Evolutionary conservation across 2,329 filamentous ascomycete species (phyloP).

Genomic region (Pseudopithomyces chartarum): DNA sequence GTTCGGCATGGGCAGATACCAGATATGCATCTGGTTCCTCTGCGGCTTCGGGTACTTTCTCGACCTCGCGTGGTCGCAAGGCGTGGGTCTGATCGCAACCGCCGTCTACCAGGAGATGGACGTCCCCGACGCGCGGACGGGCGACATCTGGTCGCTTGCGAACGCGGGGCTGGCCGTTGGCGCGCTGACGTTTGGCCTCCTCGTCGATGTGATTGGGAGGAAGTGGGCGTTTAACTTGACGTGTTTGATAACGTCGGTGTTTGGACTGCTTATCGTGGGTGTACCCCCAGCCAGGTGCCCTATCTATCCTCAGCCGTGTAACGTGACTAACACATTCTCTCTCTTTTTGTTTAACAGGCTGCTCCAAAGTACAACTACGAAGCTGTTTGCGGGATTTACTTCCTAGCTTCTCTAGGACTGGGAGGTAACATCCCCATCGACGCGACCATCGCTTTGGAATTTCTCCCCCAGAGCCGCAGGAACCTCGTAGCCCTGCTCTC

Average conservation of each 20-base stretch:
- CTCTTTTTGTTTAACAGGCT: constrained; percentile 15
- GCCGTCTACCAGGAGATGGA: constrained; percentile 37
- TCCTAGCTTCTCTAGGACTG: constrained; percentile 49
- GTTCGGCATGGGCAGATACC: constrained; percentile 35
- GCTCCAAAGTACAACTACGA: constrained; percentile 36
- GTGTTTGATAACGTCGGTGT: constrained; percentile 73
- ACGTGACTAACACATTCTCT: not conserved
- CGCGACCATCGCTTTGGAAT: constrained; percentile 82
- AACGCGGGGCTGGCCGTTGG: constrained; percentile 36
- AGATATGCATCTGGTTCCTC: constrained; percentile 39
- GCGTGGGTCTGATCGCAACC: constrained; percentile 31
- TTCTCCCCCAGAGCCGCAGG: constrained; percentile 61
- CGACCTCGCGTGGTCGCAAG: constrained; percentile 37
- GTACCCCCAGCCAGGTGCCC: no score
- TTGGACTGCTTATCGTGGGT: constrained; percentile 68
- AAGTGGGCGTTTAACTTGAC: constrained; percentile 78
- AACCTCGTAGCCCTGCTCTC: constrained; percentile 35
- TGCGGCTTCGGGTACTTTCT: constrained; percentile 39
- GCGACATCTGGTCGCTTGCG: constrained; percentile 31
- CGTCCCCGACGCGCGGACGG: constrained; percentile 26
- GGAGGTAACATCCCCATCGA: constrained; percentile 78
- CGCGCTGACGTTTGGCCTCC: constrained; percentile 31
- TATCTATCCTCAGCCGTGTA: no score
- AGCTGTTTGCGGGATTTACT: constrained; percentile 33
- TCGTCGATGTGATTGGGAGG: constrained; percentile 34